These are phyloP conservation scores for Entomortierella parvispora DNA, from an alignment of 192 early-diverging fungal species.

Conservation along the genomic window DNA sequence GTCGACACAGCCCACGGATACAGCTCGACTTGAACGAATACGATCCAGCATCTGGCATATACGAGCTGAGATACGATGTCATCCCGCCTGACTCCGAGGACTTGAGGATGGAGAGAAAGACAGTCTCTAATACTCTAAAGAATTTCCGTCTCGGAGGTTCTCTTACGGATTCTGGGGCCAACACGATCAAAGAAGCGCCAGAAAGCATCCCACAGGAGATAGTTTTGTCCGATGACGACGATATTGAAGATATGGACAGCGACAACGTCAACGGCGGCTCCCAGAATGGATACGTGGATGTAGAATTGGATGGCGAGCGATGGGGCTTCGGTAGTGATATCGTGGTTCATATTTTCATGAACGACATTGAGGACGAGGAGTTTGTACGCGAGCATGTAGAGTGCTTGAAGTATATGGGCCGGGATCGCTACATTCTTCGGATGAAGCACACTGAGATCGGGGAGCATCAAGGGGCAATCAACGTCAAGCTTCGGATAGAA, in stretches of 20 bases:
- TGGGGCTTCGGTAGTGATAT: conserved; percentile 50
- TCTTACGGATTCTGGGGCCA: conserved; percentile 10
- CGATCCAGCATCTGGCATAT: conserved; percentile 45
- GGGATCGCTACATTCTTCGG: conserved; percentile 41
- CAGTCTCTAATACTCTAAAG: conserved; percentile 26
- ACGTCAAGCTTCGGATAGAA: conserved; percentile 46
- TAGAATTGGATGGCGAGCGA: conserved; percentile 51
- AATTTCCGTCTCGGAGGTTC: conserved; percentile 27
- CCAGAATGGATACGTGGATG: conserved; percentile 41
- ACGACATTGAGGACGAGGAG: conserved; percentile 51
- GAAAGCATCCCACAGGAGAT: conserved; percentile 38
- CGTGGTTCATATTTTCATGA: conserved; percentile 50
- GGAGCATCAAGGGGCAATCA: conserved; percentile 28
- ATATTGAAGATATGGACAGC: conserved; percentile 28
- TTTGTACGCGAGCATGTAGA: conserved; percentile 52
- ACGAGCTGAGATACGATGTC: conserved; percentile 53
- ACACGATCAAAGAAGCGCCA: conserved; percentile 5
- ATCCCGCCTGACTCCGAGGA: conserved; percentile 40
- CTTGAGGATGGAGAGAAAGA: conserved; percentile 14
- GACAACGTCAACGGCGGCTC: not conserved
- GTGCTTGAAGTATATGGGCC: conserved; percentile 52
- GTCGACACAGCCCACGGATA: conserved; percentile 47
- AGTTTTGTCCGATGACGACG: conserved; percentile 41
- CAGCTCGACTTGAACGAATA: conserved; percentile 52
- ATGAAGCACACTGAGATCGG: conserved; percentile 49